phyloP scores from a whole-genome alignment of 2,329 filamentous ascomycete genomes.

The Scytalidium lignicola region DNA sequence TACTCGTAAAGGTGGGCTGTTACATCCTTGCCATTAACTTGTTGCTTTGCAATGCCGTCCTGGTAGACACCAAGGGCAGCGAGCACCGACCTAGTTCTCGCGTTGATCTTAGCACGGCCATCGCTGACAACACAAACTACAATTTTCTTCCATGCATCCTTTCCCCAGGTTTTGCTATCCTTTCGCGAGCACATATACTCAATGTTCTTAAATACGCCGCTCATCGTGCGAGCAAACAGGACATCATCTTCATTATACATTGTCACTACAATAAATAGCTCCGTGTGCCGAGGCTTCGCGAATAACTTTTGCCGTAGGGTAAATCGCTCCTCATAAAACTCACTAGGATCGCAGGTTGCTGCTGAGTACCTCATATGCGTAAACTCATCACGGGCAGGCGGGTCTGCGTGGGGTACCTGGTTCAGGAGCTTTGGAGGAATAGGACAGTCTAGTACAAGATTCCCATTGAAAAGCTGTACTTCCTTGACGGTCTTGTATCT shows the following conservation, averaged over 20 bases:
- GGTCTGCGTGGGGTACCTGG: constrained; percentile 76
- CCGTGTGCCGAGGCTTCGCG: constrained; percentile 85
- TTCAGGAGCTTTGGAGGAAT: constrained; percentile 84
- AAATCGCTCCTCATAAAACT: constrained; percentile 86
- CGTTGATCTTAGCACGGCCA: constrained; percentile 94
- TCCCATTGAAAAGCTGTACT: constrained; percentile 94
- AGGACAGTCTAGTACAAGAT: constrained; percentile 93
- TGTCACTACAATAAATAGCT: constrained; percentile 92
- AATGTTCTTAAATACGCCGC: constrained; percentile 96
- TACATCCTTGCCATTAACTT: constrained; percentile 94
- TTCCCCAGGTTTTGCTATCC: constrained; percentile 96
- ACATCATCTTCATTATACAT: constrained; percentile 99
- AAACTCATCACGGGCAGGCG: constrained; percentile 81
- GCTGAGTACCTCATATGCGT: constrained; percentile 92
- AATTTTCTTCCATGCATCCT: constrained; percentile 99
- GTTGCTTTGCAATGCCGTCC: constrained; percentile 96
- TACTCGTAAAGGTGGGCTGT: constrained; percentile 98
- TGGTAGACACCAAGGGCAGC: constrained; percentile 96
- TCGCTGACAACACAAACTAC: constrained; percentile 97
- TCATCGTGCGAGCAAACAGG: constrained; percentile 91
- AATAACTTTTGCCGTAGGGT: constrained; percentile 89
- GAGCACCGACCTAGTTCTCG: constrained; percentile 79
- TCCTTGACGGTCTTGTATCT: constrained; percentile 99
- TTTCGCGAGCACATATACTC: constrained; percentile 95
- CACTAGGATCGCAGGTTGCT: constrained; percentile 84